Evolutionary conservation across 805 yeast genomes (phyloP).

Genomic region (Komagataella kurtzmanii): DNA sequence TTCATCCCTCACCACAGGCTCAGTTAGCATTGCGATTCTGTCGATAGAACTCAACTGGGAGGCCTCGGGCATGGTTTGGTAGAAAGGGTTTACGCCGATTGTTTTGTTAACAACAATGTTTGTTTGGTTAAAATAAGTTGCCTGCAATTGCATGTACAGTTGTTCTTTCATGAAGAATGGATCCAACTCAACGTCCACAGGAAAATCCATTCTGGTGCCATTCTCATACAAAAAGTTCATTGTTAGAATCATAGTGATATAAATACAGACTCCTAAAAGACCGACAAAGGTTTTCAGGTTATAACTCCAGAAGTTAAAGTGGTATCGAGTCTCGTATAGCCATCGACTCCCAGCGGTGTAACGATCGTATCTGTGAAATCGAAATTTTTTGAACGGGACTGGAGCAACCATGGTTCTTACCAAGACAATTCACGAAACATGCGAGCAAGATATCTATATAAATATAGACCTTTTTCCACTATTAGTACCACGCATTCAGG

Average conservation of each 20-base stretch:
- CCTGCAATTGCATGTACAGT: background rate
- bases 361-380: conserved; percentile 1
- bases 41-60: background rate
- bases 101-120: background rate
- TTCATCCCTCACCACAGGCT: background rate
- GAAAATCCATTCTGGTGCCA: background rate
- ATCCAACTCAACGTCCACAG: background rate
- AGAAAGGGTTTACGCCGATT: background rate
- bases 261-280: background rate
- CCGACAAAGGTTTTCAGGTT: background rate
- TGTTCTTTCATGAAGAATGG: background rate
- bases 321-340: conserved; percentile 1
- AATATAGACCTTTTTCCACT: background rate
- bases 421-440: background rate
- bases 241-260: background rate
- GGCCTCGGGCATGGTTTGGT: background rate
- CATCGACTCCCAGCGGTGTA: background rate
- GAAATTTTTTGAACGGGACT: background rate
- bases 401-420: background rate
- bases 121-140: background rate
- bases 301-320: background rate
- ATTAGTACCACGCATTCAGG: background rate
- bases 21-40: background rate
- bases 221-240: background rate
- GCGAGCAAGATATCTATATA: background rate